Conservation (phyloP, 2,329 filamentous ascomycete species). For the Fusarium sp. region DNA sequence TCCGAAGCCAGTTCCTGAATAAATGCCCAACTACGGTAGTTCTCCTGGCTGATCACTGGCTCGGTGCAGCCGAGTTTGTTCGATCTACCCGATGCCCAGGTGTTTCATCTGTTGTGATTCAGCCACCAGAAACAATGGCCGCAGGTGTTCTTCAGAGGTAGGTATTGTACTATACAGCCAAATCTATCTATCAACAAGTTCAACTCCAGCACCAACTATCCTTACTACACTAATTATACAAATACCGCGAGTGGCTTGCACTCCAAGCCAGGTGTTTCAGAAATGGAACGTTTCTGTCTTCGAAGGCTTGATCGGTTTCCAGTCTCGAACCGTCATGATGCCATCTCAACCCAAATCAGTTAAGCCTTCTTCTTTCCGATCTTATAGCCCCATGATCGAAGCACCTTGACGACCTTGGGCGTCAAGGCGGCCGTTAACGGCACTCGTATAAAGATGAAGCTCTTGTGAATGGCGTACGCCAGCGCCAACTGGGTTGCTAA, state of each 20-base stretch:
- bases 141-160: background rate
- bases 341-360: background rate
- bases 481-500: slow-evolving; percentile 86
- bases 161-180: slow-evolving; percentile 13
- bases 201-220: slow-evolving; percentile 10
- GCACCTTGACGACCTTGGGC: slow-evolving; percentile 90
- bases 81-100: slow-evolving; percentile 3
- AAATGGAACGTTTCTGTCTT: slow-evolving; percentile 7
- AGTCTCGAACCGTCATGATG: slow-evolving; percentile 23
- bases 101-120: slow-evolving; percentile 4
- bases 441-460: slow-evolving; percentile 95
- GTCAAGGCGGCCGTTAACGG: slow-evolving; percentile 90
- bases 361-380: slow-evolving; percentile 76
- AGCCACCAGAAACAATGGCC: background rate
- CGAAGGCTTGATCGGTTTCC: slow-evolving; percentile 10
- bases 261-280: slow-evolving; percentile 10
- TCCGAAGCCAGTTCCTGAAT: slow-evolving; percentile 20
- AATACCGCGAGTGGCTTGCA: slow-evolving; percentile 5
- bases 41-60: slow-evolving; percentile 14
- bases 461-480: slow-evolving; percentile 98
- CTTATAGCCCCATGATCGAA: slow-evolving; percentile 92
- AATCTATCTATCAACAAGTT: slow-evolving; percentile 15
- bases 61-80: slow-evolving; percentile 10
- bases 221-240: slow-evolving; percentile 29
- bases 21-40: background rate